Conservation (phyloP, 148 eudicot genomes). For the Mesembryanthemum crystallinum region DNA sequence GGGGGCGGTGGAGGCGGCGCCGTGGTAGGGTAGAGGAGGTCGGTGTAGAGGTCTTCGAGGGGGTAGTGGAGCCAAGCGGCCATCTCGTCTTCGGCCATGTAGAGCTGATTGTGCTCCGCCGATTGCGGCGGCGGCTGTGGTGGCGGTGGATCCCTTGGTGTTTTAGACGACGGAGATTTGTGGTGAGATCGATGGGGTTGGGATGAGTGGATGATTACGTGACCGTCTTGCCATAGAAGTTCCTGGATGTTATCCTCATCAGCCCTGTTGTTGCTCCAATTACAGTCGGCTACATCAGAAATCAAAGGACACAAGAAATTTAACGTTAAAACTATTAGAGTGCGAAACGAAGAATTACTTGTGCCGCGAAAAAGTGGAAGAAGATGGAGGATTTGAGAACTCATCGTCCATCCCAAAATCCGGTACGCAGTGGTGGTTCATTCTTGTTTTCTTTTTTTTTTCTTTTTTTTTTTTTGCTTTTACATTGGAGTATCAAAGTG, state of each 20-base stretch:
- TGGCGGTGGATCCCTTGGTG: neutral
- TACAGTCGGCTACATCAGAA: neutral
- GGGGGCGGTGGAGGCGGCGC: conserved; percentile 17
- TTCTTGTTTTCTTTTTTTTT: neutral
- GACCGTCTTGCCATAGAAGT: conserved; percentile 66
- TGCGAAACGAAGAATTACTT: conserved; percentile 26
- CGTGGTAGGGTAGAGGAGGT: conserved; percentile 35
- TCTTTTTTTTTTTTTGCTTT: neutral
- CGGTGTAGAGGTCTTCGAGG: conserved; percentile 47
- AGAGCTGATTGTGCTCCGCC: conserved; percentile 25
- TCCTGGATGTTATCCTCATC: conserved; percentile 56
- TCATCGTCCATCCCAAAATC: conserved; percentile 59
- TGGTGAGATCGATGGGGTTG: conserved; percentile 35
- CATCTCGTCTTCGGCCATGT: conserved; percentile 72
- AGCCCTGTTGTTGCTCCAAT: conserved; percentile 24
- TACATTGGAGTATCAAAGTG: too few species aligned
- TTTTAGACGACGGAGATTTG: conserved; percentile 20
- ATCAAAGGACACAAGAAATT: neutral
- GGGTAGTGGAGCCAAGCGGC: conserved; percentile 72
- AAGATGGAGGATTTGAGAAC: conserved; percentile 25
- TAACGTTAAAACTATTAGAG: neutral
- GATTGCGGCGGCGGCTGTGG: conserved; percentile 23
- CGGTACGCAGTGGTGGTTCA: conserved; percentile 50
- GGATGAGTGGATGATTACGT: conserved; percentile 43
- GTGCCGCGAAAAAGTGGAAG: conserved; percentile 22